Base-by-base conservation (phyloP, 768 basidiomycete species). In the Calocybe cyanea region DNA sequence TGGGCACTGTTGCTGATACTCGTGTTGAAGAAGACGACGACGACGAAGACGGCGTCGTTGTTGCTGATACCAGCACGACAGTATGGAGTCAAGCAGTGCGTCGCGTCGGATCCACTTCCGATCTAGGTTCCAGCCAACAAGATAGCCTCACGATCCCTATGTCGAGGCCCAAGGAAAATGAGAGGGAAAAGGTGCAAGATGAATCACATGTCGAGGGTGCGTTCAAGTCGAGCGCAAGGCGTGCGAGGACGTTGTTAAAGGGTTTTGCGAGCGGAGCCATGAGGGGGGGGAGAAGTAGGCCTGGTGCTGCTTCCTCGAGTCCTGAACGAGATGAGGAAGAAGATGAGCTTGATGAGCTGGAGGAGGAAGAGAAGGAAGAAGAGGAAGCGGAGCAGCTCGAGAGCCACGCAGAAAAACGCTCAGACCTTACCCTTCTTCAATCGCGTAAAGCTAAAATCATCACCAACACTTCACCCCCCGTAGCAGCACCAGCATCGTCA, bases 1-100 rank as follows among this genome's bases (percentile, higher is more conserved):
- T n/a, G 7, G 14, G 17, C 13, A 35, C 17, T 14, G 14, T 14
- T 14, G 7, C 34, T 18, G n/a, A 6, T 14, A 18, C 7, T 6
- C 5, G 14, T 14, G 14, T 35, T 7, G 7, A 6, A n/a, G n/a
- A n/a, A n/a, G n/a, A n/a, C 25, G 11, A 11, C 25, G 11, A 28
- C 25, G 11, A 11, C 25, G 25, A 28, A 28, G 25, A 28, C 25
- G 11, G 6, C 25, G 25, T 28, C 25, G 15, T 73, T 47, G 70
- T 78, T 3, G 57, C 84, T 25, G 72, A 68, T 53, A 85, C 85
- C 0, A 63, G 69, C 3, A 61, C 65, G 4, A 76, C 83, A 2
- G 56, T 64, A 1, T 86, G 83, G 65, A 61, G 45, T 25, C 53
- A 30, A 24, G 19, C 8, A 5, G 13, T 41, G 11, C 42, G n/a